These are phyloP conservation scores for Puccinia horiana DNA, from an alignment of 1,284 basidiomycete species.

Conservation along the genomic window DNA sequence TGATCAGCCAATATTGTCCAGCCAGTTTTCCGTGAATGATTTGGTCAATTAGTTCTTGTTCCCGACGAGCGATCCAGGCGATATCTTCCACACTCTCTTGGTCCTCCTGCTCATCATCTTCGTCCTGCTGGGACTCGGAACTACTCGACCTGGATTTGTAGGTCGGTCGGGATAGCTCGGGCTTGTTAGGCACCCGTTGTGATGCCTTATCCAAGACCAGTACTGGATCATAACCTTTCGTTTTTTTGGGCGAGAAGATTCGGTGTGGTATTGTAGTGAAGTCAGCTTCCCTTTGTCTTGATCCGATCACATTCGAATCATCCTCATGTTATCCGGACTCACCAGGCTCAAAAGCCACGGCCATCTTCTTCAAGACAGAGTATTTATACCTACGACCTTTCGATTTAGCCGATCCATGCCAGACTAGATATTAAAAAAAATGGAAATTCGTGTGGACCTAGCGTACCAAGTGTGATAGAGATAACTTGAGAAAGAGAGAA, in stretches of 20 bases:
- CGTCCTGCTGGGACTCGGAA: neutral
- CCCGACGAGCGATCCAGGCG: constrained; percentile 26
- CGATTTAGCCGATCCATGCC: neutral
- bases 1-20: constrained; percentile 49
- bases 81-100: constrained; percentile 25
- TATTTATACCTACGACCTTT: constrained; percentile 44
- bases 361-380: constrained; percentile 49
- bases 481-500: neutral
- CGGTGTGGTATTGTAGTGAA: neutral
- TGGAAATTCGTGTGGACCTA: neutral
- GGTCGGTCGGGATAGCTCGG: constrained; percentile 29
- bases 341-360: constrained; percentile 48
- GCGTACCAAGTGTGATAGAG: constrained; percentile 49
- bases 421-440: neutral
- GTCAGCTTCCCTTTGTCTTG: too few species aligned
- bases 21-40: constrained; percentile 48
- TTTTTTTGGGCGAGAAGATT: neutral
- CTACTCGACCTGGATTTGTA: neutral
- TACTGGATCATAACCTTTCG: constrained; percentile 46
- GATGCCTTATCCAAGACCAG: constrained; percentile 45
- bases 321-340: neutral
- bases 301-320: neutral
- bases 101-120: neutral
- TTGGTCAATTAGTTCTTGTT: constrained; percentile 43
- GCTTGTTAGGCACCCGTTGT: constrained; percentile 9